phyloP scores from a whole-genome alignment of 345 rosid species.

The Aquilaria sinensis region DNA sequence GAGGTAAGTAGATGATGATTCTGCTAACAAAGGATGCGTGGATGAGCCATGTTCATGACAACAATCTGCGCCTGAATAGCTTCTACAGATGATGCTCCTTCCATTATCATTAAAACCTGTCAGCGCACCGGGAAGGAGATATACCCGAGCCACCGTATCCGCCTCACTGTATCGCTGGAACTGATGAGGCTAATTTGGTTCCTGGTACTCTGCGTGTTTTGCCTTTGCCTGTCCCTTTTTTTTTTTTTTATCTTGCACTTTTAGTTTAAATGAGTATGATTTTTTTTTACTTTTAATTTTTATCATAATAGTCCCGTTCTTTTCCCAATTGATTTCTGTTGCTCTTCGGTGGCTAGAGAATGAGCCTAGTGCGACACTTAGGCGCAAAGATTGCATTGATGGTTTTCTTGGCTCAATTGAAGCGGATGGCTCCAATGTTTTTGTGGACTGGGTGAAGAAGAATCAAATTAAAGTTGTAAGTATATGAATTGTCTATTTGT shows the following conservation, averaged over 20 bases:
- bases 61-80: conserved; percentile 95
- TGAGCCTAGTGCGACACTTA: conserved; percentile 55
- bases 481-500: conserved; percentile 3
- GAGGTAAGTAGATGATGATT: conserved; percentile 67
- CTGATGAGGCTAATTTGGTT: conserved; percentile 70
- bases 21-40: conserved; percentile 79
- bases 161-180: conserved; percentile 80
- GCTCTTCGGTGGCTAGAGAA: conserved; percentile 72
- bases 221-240: not conserved
- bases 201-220: conserved; percentile 63
- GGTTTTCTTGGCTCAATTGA: conserved; percentile 83
- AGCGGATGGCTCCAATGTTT: conserved; percentile 71
- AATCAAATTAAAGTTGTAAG: conserved; percentile 70
- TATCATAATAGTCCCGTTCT: not conserved
- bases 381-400: conserved; percentile 67
- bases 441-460: conserved; percentile 66
- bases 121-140: conserved; percentile 89
- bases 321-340: too few species aligned
- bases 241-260: not conserved
- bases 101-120: conserved; percentile 86
- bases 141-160: conserved; percentile 78
- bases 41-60: conserved; percentile 85
- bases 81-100: too few species aligned
- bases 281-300: conserved; percentile 4
- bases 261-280: too few species aligned